phyloP scores from a whole-genome alignment of 2,329 filamentous ascomycete species.

The Trichoderma cornu-damae region DNA sequence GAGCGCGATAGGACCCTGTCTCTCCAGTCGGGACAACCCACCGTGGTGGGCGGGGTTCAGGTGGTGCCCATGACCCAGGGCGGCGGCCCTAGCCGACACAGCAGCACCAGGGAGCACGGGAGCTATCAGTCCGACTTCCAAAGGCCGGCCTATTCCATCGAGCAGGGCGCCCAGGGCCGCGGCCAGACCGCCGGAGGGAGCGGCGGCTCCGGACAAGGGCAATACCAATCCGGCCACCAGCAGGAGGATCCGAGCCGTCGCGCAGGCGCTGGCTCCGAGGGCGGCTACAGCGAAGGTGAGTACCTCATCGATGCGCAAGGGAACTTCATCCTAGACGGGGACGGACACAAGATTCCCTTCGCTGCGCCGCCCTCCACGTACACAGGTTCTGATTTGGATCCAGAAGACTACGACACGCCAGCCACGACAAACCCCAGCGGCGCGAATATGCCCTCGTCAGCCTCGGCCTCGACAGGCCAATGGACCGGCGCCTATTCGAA shows the following conservation, averaged over 20 bases:
- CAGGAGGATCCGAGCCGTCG: constrained; percentile 22
- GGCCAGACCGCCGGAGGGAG: constrained; percentile 30
- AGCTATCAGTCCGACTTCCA: constrained; percentile 32
- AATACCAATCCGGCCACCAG: constrained; percentile 27
- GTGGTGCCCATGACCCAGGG: constrained; percentile 83
- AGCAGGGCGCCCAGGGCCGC: constrained; percentile 39
- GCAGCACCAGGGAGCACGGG: constrained; percentile 38
- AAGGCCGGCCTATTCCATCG: constrained; percentile 30
- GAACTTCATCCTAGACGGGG: constrained; percentile 55
- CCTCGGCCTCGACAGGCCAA: constrained; percentile 31
- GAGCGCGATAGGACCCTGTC: constrained; percentile 81
- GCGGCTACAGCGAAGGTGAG: constrained; percentile 64
- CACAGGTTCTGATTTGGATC: constrained; percentile 46
- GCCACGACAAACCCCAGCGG: constrained; percentile 40
- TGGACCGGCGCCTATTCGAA: constrained; percentile 41
- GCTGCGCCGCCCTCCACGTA: constrained; percentile 42
- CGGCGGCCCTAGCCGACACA: constrained; percentile 49
- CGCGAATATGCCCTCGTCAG: constrained; percentile 28
- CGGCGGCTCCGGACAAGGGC: constrained; percentile 21
- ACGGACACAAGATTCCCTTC: constrained; percentile 55
- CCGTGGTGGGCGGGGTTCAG: constrained; percentile 85
- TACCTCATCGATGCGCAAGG: constrained; percentile 61
- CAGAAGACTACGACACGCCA: constrained; percentile 56
- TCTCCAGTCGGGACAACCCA: constrained; percentile 82
- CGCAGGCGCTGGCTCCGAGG: constrained; percentile 46